Base-by-base conservation (phyloP, 306 rosid species). In the Heteromeles arbutifolia region DNA sequence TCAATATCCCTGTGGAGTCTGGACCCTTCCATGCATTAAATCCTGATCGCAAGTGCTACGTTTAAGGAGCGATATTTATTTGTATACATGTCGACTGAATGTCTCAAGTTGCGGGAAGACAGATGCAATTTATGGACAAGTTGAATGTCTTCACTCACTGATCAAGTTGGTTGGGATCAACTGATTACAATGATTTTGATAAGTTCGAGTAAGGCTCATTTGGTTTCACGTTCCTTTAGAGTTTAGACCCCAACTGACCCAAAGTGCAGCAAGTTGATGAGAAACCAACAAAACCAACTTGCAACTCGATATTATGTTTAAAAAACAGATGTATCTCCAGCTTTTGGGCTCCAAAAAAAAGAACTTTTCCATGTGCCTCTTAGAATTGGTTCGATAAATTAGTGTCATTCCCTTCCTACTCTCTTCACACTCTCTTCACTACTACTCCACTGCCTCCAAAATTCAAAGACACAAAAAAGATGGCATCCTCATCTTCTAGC, bases 361-460 rank as follows among this genome's bases (percentile, higher is more conserved):
- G 17, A 19, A 2, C 41, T 1, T 37, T 1, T 37, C 41, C 41
- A 37, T 37, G 39, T 34, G 41, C 41, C 41, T 37, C 41, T 37
- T 37, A 37, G 41, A 37, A 37, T 37, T 37, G 41, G 22, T 10
- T 57, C 78, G n/a, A 79, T 79, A 79, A 79, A 65, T 72, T 65
- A 62, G 63, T 1, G 63, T 28, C 13, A 54, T 78, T 62, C 22
- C 26, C 68, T 75, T 65, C 79, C 56, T 59, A 48, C 43, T 44
- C 65, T 29, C 82, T 65, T 53, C 82, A 79, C 13, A 45, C 50
- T 53, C 59, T 25, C 83, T 66, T 54, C 82, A 79, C 11, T 37
- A 45, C 68, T 13, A 8, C 70, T 72, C 56, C 19, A 9, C 24
- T 62, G 25, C 52, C 65, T 15, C 18, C 19, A 21, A 21, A 32